Evolutionary conservation across 805 yeast genomes (phyloP), one percentile per base, ranked within the genome.

Genomic region (Metschnikowia drakensbergensis): DNA sequence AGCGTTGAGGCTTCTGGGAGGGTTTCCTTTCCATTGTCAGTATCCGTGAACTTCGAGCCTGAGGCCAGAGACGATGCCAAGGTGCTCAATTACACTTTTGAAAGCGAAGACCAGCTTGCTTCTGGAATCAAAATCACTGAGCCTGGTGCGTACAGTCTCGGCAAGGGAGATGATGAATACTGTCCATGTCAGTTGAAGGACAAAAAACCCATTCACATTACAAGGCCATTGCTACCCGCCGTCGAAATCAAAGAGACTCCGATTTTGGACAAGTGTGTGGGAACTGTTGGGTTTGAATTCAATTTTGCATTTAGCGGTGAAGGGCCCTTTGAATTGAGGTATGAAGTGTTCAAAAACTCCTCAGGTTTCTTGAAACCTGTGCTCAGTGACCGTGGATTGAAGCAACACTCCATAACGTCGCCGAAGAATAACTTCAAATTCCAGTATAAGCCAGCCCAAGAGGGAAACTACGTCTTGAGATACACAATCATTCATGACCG

Each of bases 261-360:
- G 3, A 81, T 92, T 2, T 72, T 81, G 26, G 98, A 92, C 59
- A 80, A 85, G 42, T 94, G 99, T 69, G 86, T 94, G 29, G 99
- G 99, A 0, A 88, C 90, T 39, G 83, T 89, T 6, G 99, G 97
- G 0, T 80, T 74, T 56, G 71, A 72, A 25, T 81, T 90, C 50
- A 87, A 84, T 44, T 73, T 91, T 49, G 66, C 76, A 0, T 72
- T 85, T 45, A 69, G 77, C 4, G 98, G 99, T 13, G 79, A 83
- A 28, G 86, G 96, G 0, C 97, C 98, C 1, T 94, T 86, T 68
- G 76, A 75, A 47, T 74, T 89, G 25, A 77, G 74, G 36, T 83
- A 84, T 51, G 75, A 77, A 38, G 81, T 84, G 10, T 86, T 80
- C 58, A 79, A 80, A 48, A 55, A 69, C 55, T 50, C 59, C 3